Percentiles rank a stretch among this genome's conserved stretches.
phyloP scores from a whole-genome alignment of 352 stramenopile genomes.

The Halophytophthora batemanensis region DNA sequence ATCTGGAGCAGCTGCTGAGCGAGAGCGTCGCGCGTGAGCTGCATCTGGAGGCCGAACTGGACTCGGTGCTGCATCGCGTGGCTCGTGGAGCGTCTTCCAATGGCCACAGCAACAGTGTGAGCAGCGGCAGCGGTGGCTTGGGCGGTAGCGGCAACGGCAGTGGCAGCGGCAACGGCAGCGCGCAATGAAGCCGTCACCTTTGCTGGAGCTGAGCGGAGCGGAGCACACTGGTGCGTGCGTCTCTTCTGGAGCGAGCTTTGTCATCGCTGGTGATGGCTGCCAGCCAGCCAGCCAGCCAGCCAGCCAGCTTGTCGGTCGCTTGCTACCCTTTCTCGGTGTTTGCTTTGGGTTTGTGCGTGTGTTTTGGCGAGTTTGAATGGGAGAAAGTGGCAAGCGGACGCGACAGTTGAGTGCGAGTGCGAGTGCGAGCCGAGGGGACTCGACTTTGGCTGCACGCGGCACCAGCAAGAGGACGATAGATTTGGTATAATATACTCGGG shows the following conservation, averaged over 20 bases:
- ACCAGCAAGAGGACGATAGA: constrained; percentile 39
- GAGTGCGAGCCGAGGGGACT: no score
- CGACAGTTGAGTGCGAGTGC: no score
- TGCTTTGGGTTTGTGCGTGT: constrained; percentile 34
- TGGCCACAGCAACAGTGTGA: constrained; percentile 5
- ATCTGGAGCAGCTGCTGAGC: constrained; percentile 79
- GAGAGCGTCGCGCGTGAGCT: constrained; percentile 83
- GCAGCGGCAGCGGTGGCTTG: constrained; percentile 1
- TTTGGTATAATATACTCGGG: constrained; percentile 46
- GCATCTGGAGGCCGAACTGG: constrained; percentile 76
- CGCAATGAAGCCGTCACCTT: no score
- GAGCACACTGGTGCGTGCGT: no score
- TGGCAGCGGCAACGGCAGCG: constrained; percentile 21
- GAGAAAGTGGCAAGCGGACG: no score
- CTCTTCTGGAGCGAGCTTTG: no score
- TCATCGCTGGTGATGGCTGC: no score
- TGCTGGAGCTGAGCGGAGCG: no score
- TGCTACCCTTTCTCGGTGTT: no score
- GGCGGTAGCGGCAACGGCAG: constrained; percentile 3
- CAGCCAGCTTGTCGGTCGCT: no score
- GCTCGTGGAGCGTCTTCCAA: constrained; percentile 8
- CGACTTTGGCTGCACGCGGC: no score
- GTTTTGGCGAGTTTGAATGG: constrained; percentile 25
- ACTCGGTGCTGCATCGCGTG: constrained; percentile 54
- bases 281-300: no score